These are phyloP conservation scores for Aspergillus uvarum DNA, from an alignment of 2,329 filamentous ascomycete species.

Conservation along the genomic window DNA sequence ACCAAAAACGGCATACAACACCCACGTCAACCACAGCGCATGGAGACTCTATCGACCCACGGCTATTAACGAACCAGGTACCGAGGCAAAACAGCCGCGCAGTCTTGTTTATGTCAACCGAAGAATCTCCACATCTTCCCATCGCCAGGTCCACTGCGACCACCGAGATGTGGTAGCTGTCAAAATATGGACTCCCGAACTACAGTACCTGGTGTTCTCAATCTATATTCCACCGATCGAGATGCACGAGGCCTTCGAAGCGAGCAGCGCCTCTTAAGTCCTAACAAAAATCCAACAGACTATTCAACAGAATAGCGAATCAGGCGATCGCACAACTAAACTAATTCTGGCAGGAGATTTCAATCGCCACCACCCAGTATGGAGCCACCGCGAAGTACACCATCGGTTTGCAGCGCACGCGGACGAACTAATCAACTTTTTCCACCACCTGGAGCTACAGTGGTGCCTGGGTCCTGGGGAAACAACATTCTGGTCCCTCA, in stretches of 20 bases:
- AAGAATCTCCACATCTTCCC: slow-evolving; percentile 24
- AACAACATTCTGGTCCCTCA: not conserved
- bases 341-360: slow-evolving; percentile 19
- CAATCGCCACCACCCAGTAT: slow-evolving; percentile 18
- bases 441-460: not conserved
- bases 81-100: slow-evolving; percentile 11
- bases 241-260: not conserved
- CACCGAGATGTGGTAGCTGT: slow-evolving; percentile 25
- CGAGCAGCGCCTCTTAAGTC: not conserved
- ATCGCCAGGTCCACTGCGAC: slow-evolving; percentile 24
- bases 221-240: slow-evolving; percentile 16
- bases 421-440: not conserved
- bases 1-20: slow-evolving; percentile 16
- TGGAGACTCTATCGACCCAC: slow-evolving; percentile 25
- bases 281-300: not conserved
- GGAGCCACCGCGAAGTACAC: not conserved
- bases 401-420: not conserved
- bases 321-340: not conserved
- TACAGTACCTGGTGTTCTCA: slow-evolving; percentile 20
- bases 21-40: slow-evolving; percentile 26
- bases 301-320: slow-evolving; percentile 6
- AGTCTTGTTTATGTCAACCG: slow-evolving; percentile 29
- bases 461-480: not conserved
- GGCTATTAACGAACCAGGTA: too few species aligned
- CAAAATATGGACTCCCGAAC: slow-evolving; percentile 19